Percentiles rank a stretch among this genome's conserved stretches.
phyloP scores from a whole-genome alignment of 371 early-diverging fungal species.

The Zancudomyces culisetae region DNA sequence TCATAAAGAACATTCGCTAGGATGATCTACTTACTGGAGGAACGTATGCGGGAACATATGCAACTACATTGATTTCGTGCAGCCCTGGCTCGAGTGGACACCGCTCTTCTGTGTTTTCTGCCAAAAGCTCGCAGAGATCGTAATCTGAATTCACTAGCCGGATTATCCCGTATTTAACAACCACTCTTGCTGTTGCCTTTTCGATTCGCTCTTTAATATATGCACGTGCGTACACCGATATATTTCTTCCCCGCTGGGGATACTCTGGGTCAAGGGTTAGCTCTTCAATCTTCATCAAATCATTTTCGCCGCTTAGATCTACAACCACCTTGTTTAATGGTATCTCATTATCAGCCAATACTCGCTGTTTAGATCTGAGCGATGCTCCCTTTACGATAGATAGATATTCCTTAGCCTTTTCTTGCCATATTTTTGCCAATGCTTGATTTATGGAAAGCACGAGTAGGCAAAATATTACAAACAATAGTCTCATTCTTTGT shows the following conservation, averaged over 20 bases:
- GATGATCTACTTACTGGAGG: constrained; percentile 22
- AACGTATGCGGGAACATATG: constrained; percentile 17
- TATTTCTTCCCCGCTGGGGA: constrained; percentile 14
- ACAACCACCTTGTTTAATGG: constrained; percentile 21
- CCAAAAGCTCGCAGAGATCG: constrained; percentile 18
- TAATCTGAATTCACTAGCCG: constrained; percentile 18
- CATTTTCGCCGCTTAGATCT: constrained; percentile 20
- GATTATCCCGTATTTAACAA: constrained; percentile 19
- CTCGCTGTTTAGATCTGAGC: too few relatives aligned
- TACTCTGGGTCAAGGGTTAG: constrained; percentile 19
- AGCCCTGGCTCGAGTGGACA: constrained; percentile 2
- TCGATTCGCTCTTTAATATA: constrained; percentile 18
- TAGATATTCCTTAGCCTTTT: too few relatives aligned
- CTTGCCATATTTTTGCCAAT: too few relatives aligned
- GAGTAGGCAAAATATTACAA: too few relatives aligned
- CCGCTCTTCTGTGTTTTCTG: not conserved
- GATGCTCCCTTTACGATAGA: too few relatives aligned
- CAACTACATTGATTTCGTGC: constrained; percentile 9
- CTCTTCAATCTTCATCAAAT: constrained; percentile 17
- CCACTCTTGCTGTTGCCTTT: constrained; percentile 17
- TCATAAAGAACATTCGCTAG: not conserved
- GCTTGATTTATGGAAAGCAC: too few relatives aligned
- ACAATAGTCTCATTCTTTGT: too few relatives aligned
- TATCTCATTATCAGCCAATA: not conserved
- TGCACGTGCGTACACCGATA: constrained; percentile 16